Percentiles rank a stretch among this genome's conserved stretches.
phyloP scores from a whole-genome alignment of 352 stramenopile species.

The Phytophthora sp. region DNA sequence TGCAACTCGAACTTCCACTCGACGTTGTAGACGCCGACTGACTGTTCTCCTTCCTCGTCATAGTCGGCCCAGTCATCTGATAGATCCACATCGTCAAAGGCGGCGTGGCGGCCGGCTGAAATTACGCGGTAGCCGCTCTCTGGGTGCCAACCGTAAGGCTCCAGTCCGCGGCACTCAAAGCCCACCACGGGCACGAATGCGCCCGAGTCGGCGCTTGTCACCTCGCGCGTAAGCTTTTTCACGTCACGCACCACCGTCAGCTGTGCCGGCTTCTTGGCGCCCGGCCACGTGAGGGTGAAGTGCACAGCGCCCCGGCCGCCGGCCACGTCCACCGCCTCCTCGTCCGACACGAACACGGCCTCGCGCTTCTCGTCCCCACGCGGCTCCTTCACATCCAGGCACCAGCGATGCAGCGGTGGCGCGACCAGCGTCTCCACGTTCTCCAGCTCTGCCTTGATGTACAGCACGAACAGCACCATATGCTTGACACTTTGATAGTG shows the following conservation, averaged over 20 bases:
- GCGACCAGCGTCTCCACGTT: slow-evolving; percentile 81
- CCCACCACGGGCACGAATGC: slow-evolving; percentile 83
- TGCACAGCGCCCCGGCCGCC: slow-evolving; percentile 78
- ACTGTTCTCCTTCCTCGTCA: slow-evolving; percentile 80
- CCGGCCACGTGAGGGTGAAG: slow-evolving; percentile 88
- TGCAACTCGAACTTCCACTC: slow-evolving; percentile 86
- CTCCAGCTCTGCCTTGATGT: slow-evolving; percentile 89
- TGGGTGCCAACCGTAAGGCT: slow-evolving; percentile 82
- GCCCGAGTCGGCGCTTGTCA: slow-evolving; percentile 67
- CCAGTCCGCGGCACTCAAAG: slow-evolving; percentile 87
- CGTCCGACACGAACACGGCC: slow-evolving; percentile 84
- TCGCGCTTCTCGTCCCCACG: slow-evolving; percentile 78
- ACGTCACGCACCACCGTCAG: slow-evolving; percentile 85
- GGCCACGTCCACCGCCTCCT: slow-evolving; percentile 75
- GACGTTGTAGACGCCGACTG: slow-evolving; percentile 77
- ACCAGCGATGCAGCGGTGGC: slow-evolving; percentile 78
- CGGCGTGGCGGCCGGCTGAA: slow-evolving; percentile 56
- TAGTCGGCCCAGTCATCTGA: slow-evolving; percentile 89
- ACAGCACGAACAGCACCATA: slow-evolving; percentile 89
- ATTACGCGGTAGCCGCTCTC: slow-evolving; percentile 80
- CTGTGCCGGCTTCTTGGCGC: slow-evolving; percentile 78
- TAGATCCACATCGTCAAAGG: slow-evolving; percentile 85
- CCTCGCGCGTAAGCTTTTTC: slow-evolving; percentile 82
- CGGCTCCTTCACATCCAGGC: slow-evolving; percentile 84
- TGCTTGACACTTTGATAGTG: background rate